Evolutionary conservation across 345 rosid genomes (phyloP).

Genomic region (Euphorbia peplus): DNA sequence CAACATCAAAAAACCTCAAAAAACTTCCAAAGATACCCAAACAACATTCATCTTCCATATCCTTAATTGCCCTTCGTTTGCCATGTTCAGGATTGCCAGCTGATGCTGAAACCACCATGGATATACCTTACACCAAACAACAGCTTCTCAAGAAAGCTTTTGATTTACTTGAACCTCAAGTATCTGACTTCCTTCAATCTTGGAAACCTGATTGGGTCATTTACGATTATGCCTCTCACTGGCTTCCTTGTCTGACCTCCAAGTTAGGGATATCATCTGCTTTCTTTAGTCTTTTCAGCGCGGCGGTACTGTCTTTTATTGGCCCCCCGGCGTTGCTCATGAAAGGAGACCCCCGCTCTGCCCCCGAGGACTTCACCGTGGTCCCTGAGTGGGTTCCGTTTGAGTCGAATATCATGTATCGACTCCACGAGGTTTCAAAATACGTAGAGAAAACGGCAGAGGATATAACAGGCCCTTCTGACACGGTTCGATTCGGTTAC

Average conservation of each 20-base stretch:
- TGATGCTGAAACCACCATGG: constrained; percentile 34
- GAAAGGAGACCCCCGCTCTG: not conserved
- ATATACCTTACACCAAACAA: constrained; percentile 24
- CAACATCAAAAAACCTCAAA: constrained; percentile 20
- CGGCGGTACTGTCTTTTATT: not conserved
- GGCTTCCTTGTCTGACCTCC: constrained; percentile 37
- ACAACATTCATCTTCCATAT: constrained; percentile 21
- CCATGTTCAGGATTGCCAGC: constrained; percentile 32
- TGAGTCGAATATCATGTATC: constrained; percentile 21
- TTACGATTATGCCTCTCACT: constrained; percentile 36
- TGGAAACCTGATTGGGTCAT: constrained; percentile 34
- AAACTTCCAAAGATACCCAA: constrained; percentile 11
- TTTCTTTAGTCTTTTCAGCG: constrained; percentile 32
- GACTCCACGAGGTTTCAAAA: constrained; percentile 32
- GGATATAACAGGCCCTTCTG: constrained; percentile 39
- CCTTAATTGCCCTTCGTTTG: constrained; percentile 29
- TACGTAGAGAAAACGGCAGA: constrained; percentile 39
- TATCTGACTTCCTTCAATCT: constrained; percentile 25
- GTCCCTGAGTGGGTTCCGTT: constrained; percentile 33
- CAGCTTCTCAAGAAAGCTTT: constrained; percentile 38
- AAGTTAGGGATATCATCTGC: constrained; percentile 20
- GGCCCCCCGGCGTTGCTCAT: constrained; percentile 25
- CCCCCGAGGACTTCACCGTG: constrained; percentile 30
- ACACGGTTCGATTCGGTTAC: constrained; percentile 39
- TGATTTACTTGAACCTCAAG: constrained; percentile 27